These are phyloP conservation scores for Xylaria sp. DNA, from an alignment of 2,329 filamentous ascomycete species.

Conservation along the genomic window DNA sequence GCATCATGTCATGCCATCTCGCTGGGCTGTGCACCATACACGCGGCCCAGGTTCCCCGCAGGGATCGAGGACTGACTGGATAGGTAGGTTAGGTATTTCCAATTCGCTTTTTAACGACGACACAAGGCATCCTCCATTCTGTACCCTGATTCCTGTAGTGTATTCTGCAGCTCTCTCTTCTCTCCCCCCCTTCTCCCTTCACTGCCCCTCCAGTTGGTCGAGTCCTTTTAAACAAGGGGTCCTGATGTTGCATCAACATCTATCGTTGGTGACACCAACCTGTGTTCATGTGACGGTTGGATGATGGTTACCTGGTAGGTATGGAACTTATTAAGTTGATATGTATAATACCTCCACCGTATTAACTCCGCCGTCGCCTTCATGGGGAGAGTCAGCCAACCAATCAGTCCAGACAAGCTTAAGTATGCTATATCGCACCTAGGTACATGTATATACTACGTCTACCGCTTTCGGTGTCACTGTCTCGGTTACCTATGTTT, in stretches of 20 bases:
- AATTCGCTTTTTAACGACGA: conserved; percentile 7
- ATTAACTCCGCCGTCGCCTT: not conserved
- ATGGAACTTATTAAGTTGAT: not conserved
- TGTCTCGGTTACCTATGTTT: not conserved
- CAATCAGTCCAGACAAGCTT: not conserved
- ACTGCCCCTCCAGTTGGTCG: not conserved
- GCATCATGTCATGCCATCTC: conserved; percentile 25
- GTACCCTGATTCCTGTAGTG: not conserved
- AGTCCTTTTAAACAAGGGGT: not conserved
- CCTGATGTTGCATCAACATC: not conserved
- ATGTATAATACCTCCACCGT: not conserved
- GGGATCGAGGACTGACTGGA: not conserved
- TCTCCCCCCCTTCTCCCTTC: too few relatives aligned
- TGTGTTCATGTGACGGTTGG: conserved; percentile 6
- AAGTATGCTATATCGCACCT: not conserved
- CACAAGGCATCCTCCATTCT: conserved; percentile 4
- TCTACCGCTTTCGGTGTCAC: conserved; percentile 6
- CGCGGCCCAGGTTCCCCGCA: not conserved
- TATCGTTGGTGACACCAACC: conserved; percentile 14
- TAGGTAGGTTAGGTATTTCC: conserved; percentile 1
- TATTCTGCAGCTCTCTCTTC: not conserved
- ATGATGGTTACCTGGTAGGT: not conserved
- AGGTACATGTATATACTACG: not conserved
- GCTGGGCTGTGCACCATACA: conserved; percentile 25
- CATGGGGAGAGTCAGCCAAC: not conserved